Base-by-base conservation (phyloP, 2,329 filamentous ascomycete genomes). In the Colletotrichum liaoningense region DNA sequence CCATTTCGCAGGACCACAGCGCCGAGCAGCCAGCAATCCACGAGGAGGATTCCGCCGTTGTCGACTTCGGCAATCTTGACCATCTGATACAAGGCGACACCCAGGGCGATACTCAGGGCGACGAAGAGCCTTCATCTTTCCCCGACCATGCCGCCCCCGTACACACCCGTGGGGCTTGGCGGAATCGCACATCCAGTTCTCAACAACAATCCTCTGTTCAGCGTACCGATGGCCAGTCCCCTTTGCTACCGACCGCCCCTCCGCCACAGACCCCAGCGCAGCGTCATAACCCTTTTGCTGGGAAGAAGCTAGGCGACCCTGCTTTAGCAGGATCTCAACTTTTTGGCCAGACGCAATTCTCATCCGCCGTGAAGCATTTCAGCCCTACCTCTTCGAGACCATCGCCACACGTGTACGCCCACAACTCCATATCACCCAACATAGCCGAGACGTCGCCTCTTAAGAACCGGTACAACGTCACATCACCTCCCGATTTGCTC, bases 321-420 rank as follows among this genome's bases (percentile, higher is more conserved):
- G 76, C 83, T 1, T 80, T 83, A 77, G 81, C 75, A 67, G 83
- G 78, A 77, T 87, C 88, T 8, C 88, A 91, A 77, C 81, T 91
- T 9, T 91, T 91, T 75, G 84, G 83, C 1, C 86, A 87, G 75
- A 90, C 89, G 0, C 89, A 89, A 74, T 82, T 82, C 38, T 90
- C 89, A 2, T 90, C 89, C 1, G 88, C 84, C 1, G 77, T 85
- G 19, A 89, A 86, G 76, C 83, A 81, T 28, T 79, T 82, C 58
- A 91, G 88, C 71, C 89, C 89, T 24, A 90, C 89, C 0, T 90
- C 88, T 1, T 91, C 89, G 1, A 84, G 89, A 12, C 89, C 89
- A 0, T 91, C 89, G 1, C 89, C 89, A 0, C 81, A 85, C 55
- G 76, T 86, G 4, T 84, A 88, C 28, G 35, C 42, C 12, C 79